These are phyloP conservation scores for Suhomyces kilbournensis DNA, from an alignment of 805 yeast species.

Conservation along the genomic window DNA sequence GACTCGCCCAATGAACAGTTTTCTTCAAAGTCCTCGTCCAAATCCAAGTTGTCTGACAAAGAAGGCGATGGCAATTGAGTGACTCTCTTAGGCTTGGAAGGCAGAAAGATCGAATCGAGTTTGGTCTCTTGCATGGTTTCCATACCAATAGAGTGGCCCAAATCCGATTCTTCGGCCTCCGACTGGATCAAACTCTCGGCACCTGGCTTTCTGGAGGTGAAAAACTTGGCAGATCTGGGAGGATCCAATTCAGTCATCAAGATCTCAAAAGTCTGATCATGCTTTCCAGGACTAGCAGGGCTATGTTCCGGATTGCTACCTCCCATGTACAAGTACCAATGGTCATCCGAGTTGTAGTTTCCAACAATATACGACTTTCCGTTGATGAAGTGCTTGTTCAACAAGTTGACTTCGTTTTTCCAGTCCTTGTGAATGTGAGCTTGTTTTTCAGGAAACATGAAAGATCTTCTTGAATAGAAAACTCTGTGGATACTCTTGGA, in stretches of 20 bases:
- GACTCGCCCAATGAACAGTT: not conserved
- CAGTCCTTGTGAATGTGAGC: slow-evolving; percentile 77
- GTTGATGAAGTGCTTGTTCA: slow-evolving; percentile 60
- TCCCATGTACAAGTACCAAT: slow-evolving; percentile 85
- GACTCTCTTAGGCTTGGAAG: slow-evolving; percentile 6
- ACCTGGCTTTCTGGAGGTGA: slow-evolving; percentile 48
- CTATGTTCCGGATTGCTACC: slow-evolving; percentile 26
- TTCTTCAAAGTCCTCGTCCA: slow-evolving; percentile 14
- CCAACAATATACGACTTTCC: slow-evolving; percentile 78
- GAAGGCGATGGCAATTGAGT: slow-evolving; percentile 36
- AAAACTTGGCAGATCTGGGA: slow-evolving; percentile 54
- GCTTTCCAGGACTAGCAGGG: slow-evolving; percentile 5
- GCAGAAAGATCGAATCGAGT: slow-evolving; percentile 49
- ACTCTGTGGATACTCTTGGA: slow-evolving; percentile 54
- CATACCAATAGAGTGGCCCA: slow-evolving; percentile 77
- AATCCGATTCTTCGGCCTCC: slow-evolving; percentile 55
- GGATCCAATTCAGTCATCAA: slow-evolving; percentile 83
- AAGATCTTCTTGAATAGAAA: slow-evolving; percentile 86
- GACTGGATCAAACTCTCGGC: slow-evolving; percentile 34
- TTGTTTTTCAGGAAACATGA: slow-evolving; percentile 90
- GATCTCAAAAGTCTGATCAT: slow-evolving; percentile 79
- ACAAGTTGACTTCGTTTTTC: slow-evolving; percentile 71
- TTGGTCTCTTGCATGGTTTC: slow-evolving; percentile 62
- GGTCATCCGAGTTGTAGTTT: slow-evolving; percentile 66
- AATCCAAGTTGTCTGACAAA: slow-evolving; percentile 22